Evolutionary conservation across 192 early-diverging fungal species (phyloP).

Genomic region (Entomortierella lignicola): DNA sequence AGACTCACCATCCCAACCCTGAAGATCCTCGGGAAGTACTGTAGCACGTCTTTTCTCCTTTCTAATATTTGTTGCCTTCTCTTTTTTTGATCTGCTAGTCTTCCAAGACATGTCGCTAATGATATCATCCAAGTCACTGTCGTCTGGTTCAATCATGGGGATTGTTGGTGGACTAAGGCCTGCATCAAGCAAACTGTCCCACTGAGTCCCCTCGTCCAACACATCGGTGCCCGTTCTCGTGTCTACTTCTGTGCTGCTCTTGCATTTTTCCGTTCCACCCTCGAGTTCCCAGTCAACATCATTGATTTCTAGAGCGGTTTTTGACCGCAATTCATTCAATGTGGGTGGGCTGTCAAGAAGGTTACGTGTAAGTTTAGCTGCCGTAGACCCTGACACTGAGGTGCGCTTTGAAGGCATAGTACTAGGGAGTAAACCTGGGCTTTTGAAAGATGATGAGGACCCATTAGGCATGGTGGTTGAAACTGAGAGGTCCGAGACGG

Average conservation of each 20-base stretch:
- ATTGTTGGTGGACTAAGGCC: constrained; percentile 26
- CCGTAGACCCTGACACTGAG: background rate
- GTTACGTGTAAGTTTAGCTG: background rate
- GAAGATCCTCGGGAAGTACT: background rate
- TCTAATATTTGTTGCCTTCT: background rate
- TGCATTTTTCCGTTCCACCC: too few relatives aligned
- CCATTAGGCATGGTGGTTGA: too few relatives aligned
- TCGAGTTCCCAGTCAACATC: background rate
- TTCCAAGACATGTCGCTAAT: constrained; percentile 24
- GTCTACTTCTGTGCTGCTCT: background rate
- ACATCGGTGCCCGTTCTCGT: background rate
- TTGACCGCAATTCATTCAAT: constrained; percentile 11
- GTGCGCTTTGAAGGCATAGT: background rate
- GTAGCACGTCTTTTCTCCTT: background rate
- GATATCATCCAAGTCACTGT: constrained; percentile 9
- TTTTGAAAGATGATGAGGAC: too few relatives aligned
- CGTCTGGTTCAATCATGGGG: constrained; percentile 1
- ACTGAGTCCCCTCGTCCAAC: background rate
- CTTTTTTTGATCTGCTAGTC: background rate
- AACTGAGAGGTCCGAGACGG: too few relatives aligned
- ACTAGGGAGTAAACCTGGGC: too few relatives aligned
- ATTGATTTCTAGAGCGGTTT: background rate
- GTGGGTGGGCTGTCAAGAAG: constrained; percentile 1
- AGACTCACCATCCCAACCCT: constrained; percentile 4
- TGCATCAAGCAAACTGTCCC: constrained; percentile 4